Base-by-base conservation (phyloP, 2,329 filamentous ascomycete genomes). In the Pseudovirgaria hyperparasitica region DNA sequence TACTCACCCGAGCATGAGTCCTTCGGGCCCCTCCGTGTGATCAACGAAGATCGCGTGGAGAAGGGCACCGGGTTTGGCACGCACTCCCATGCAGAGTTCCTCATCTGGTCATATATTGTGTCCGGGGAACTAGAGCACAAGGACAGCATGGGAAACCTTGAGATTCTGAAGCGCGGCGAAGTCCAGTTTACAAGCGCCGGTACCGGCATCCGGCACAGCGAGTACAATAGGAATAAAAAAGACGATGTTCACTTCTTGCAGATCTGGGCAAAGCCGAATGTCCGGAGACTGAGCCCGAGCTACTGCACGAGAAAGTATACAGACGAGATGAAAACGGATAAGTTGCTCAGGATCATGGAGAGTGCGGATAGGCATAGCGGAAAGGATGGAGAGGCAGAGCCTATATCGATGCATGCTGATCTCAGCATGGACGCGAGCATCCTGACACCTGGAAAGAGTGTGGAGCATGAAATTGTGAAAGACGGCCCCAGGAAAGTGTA, bases 151-250 rank as follows among this genome's bases (percentile, higher is more conserved):
- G 70, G 82, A 41, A 70, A 65, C 28, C 46, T 64, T 6, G 61
- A 71, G 52, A 82, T 76, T 55, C 76, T 92, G 63, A 69, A 70
- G 43, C 65, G 82, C 19, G 82, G 82, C 9, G 82, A 92, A 50
- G 80, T 92, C 23, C 84, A 92, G 46, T 92, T 92, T 54, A 92
- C 84, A 7, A 85, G 77, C 9, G 84, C 81, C n/a, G 84, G 84
- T 29, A 84, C 72, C 5, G 71, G 72, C 5, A 76, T 92, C 42
- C 71, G 82, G 2, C 82, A 92, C 53, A 80, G 73, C 6, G 84
- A 92, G 56, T 73, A 77, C 56, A 90, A 87, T 54, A 75, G 90
- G 55, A 74, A 82, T 49, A 50, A 59, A 28, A 57, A 66, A 9
- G 70, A 81, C 23, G 72, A 77, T 14, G 78, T 82, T 9, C 82